These are phyloP conservation scores for Syzygium jambos DNA, from an alignment of 345 rosid species.

Conservation along the genomic window DNA sequence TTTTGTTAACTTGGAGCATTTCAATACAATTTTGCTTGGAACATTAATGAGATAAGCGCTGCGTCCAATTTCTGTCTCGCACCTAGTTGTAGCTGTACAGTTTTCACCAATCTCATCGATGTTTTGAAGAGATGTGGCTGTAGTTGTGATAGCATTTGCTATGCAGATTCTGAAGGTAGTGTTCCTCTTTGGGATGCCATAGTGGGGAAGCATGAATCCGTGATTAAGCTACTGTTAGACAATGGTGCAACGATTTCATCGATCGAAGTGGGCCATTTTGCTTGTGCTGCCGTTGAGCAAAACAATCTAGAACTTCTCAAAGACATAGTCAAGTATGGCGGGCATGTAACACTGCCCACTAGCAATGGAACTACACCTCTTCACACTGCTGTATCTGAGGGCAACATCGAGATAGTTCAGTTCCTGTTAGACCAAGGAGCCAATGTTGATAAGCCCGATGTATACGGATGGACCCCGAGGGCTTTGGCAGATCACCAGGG, in stretches of 20 bases:
- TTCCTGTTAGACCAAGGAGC: slow-evolving; percentile 61
- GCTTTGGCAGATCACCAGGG: slow-evolving; percentile 78
- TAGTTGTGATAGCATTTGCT: background rate
- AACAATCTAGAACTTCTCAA: slow-evolving; percentile 49
- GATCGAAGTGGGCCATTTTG: slow-evolving; percentile 48
- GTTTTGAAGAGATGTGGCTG: background rate
- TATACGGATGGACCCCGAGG: slow-evolving; percentile 67
- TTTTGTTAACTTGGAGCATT: background rate
- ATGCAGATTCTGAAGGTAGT: slow-evolving; percentile 71
- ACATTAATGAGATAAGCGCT: background rate
- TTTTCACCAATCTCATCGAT: background rate
- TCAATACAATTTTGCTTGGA: background rate
- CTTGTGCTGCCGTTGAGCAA: slow-evolving; percentile 47
- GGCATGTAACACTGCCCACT: slow-evolving; percentile 42
- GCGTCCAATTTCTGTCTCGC: background rate
- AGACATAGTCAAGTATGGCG: slow-evolving; percentile 41
- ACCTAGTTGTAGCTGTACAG: background rate
- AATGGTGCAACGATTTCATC: slow-evolving; percentile 49
- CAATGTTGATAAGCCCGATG: slow-evolving; percentile 47
- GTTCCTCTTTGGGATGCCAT: slow-evolving; percentile 91
- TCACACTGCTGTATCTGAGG: slow-evolving; percentile 65
- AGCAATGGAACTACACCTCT: slow-evolving; percentile 51
- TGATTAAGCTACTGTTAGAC: slow-evolving; percentile 41
- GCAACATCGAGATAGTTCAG: slow-evolving; percentile 46
- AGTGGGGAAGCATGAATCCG: slow-evolving; percentile 37